Percentiles rank a stretch among this genome's conserved stretches.
Evolutionary conservation across 352 stramenopile species (phyloP).

Genomic region (Pythium monospermum): DNA sequence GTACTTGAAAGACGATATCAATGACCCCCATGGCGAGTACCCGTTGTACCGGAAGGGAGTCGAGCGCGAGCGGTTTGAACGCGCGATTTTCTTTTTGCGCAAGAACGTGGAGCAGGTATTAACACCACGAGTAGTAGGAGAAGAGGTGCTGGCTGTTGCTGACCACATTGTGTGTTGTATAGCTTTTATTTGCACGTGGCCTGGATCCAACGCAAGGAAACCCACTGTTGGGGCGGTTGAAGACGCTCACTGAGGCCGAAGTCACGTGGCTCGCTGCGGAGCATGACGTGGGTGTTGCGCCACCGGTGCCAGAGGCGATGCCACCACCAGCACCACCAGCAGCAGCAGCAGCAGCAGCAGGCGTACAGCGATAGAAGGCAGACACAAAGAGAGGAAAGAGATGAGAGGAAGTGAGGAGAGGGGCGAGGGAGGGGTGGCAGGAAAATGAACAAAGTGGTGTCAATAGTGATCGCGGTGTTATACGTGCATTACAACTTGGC

Average conservation of each 20-base stretch:
- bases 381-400: background rate
- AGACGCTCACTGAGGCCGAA: slow-evolving; percentile 64
- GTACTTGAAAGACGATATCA: slow-evolving; percentile 84
- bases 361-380: background rate
- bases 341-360: background rate
- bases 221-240: slow-evolving; percentile 58
- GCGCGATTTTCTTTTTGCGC: slow-evolving; percentile 66
- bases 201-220: slow-evolving; percentile 62
- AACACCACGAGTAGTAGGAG: background rate
- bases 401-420: too few species aligned
- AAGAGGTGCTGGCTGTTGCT: background rate
- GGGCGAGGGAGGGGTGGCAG: too few species aligned
- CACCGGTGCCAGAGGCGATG: background rate
- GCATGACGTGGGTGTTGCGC: slow-evolving; percentile 33
- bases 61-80: slow-evolving; percentile 74
- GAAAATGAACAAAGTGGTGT: too few species aligned
- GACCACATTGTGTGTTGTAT: slow-evolving; percentile 3
- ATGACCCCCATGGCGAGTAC: slow-evolving; percentile 74
- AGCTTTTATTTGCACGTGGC: slow-evolving; percentile 74
- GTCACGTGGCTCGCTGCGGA: slow-evolving; percentile 61
- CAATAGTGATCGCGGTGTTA: too few species aligned
- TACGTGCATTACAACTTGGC: slow-evolving; percentile 52
- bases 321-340: background rate
- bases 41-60: slow-evolving; percentile 77
- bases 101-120: slow-evolving; percentile 83